phyloP scores from a whole-genome alignment of 1,284 basidiomycete genomes.

The Fomitopsis pinicola region DNA sequence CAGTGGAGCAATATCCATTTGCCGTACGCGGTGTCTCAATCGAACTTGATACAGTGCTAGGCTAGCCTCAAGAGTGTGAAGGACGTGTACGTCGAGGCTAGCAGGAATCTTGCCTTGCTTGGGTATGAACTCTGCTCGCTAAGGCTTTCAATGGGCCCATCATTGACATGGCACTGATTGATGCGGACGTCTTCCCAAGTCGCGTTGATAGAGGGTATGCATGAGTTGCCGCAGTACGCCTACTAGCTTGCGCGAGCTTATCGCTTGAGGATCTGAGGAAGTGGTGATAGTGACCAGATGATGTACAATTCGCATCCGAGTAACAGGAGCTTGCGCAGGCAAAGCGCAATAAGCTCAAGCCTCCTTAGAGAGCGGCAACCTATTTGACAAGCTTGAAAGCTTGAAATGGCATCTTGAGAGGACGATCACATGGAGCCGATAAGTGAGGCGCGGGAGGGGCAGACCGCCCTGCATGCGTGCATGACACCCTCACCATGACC shows the following conservation, averaged over 20 bases:
- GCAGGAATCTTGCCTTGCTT: too few relatives aligned
- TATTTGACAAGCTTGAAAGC: not conserved
- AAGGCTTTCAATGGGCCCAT: too few relatives aligned
- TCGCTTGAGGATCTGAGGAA: not conserved
- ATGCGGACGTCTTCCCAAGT: too few relatives aligned
- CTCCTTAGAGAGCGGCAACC: not conserved
- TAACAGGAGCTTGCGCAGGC: not conserved
- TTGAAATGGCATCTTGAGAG: not conserved
- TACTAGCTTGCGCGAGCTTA: not conserved
- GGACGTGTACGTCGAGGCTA: too few relatives aligned
- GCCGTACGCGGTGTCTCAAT: too few relatives aligned
- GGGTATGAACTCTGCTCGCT: too few relatives aligned
- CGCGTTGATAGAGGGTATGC: too few relatives aligned
- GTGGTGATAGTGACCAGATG: not conserved
- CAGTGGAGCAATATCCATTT: too few relatives aligned
- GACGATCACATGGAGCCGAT: conserved; percentile 9
- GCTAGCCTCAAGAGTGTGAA: too few relatives aligned
- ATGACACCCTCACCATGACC: conserved; percentile 4
- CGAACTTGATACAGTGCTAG: too few relatives aligned
- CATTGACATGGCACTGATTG: too few relatives aligned
- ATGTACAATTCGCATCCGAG: not conserved
- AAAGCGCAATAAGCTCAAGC: not conserved
- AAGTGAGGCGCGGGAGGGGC: not conserved
- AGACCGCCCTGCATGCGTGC: not conserved
- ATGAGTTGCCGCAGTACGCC: not conserved